Evolutionary conservation across 257 asterid genomes (phyloP).

Genomic region (Penstemon eatonii): DNA sequence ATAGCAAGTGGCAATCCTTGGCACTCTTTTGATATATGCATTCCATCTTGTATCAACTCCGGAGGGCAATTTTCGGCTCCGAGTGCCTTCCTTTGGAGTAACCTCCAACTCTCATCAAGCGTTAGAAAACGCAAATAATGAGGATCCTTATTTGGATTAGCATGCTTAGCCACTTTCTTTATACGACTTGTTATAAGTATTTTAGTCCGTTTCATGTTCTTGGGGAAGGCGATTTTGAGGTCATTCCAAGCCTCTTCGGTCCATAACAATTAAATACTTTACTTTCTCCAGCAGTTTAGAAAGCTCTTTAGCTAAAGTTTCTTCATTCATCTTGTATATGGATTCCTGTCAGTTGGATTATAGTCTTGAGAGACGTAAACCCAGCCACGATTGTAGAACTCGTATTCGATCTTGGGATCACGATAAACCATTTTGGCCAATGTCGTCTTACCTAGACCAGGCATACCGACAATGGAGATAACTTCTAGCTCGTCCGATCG

Average conservation of each 20-base stretch:
- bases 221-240: slow-evolving; percentile 49
- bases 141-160: slow-evolving; percentile 39
- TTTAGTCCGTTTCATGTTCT: slow-evolving; percentile 42
- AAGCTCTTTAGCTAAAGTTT: slow-evolving; percentile 37
- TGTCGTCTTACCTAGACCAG: slow-evolving; percentile 70
- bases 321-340: slow-evolving; percentile 42
- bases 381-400: slow-evolving; percentile 52
- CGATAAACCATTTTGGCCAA: slow-evolving; percentile 55
- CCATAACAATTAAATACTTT: slow-evolving; percentile 56
- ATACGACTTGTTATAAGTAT: slow-evolving; percentile 50
- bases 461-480: slow-evolving; percentile 48
- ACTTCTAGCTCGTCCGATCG: slow-evolving; percentile 40
- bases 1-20: slow-evolving; percentile 54
- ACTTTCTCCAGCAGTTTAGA: slow-evolving; percentile 33
- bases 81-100: slow-evolving; percentile 45
- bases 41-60: slow-evolving; percentile 37
- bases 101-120: slow-evolving; percentile 46
- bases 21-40: slow-evolving; percentile 43
- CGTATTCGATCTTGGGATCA: slow-evolving; percentile 38
- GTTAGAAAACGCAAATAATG: slow-evolving; percentile 39
- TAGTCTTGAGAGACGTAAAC: slow-evolving; percentile 56
- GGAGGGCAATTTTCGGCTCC: slow-evolving; percentile 45
- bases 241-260: slow-evolving; percentile 50
- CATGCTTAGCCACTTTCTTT: slow-evolving; percentile 39
- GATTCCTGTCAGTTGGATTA: slow-evolving; percentile 34